Evolutionary conservation across 768 basidiomycete species (phyloP), one percentile per base, ranked within the genome.

Genomic region (Trametes cingulata): DNA sequence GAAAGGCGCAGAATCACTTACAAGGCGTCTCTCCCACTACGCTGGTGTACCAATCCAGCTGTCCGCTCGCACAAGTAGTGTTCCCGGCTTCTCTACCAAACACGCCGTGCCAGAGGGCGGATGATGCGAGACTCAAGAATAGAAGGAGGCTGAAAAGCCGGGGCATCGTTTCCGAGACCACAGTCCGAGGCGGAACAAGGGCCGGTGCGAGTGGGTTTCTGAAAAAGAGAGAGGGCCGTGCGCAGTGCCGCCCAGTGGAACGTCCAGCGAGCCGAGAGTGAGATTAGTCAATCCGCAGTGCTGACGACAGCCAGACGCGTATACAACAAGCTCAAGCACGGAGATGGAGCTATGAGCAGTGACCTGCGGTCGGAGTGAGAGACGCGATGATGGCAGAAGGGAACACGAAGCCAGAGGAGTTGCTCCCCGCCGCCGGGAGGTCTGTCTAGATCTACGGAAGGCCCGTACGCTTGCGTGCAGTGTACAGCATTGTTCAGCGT

Each of bases 21-120:
- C 64, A 65, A 14, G 64, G 64, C 1, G 64, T 59, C 27, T 65
- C 64, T 19, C 64, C 64, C 1, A 65, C 64, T 20, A 61, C 64
- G 49, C 41, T 52, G 10, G 60, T 65, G 51, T 65, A 65, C 64
- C 64, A 65, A 24, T 65, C 60, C 48, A 65, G 33, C 52, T 58
- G 60, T 8, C 37, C 29, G 49, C 60, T 58, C 6, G 50, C 59
- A 25, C 63, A 64, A 10, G 63, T 64, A n/a, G 63, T 64, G 33
- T 64, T 64, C 1, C 59, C 63, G 9, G 61, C 22, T 8, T 27
- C 14, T 10, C 54, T 36, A 20, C 42, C n/a, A 25, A 25, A 5
- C 6, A 45, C 42, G 20, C 42, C 41, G 22, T 33, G 17, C 14
- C 33, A 54, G 2, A 29, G 15, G 19, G 27, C 2, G 20, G 33